Base-by-base conservation (phyloP, 169 alveolate genomes). In the Cryptosporidium baileyi region DNA sequence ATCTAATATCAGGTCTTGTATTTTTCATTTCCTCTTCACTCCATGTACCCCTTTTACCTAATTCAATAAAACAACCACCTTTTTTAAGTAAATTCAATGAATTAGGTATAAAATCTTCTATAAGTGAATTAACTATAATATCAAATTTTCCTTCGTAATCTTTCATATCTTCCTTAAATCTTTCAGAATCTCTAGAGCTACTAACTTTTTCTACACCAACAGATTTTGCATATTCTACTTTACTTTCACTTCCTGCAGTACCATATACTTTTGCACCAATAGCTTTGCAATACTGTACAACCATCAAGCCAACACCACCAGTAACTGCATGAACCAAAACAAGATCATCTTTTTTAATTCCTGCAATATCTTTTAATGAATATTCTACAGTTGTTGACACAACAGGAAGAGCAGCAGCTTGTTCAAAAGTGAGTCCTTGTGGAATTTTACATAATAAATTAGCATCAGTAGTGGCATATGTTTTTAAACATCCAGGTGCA, bases 301-400 rank as follows among this genome's bases (percentile, higher is more conserved):
- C 92, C 32, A 80, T 88, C 17, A 91, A 41, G 8, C 94, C 94
- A 15, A 91, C 92, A 19, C 94, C 94, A 19, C 94, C 94, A 1
- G 94, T 82, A 1, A 63, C 92, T 1, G 94, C 92, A 44, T 91
- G 94, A 41, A 89, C 59, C 40, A 91, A 63, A 26, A 91, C 19
- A 22, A 44, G 9, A 34, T 51, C 80, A 11, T n/a, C 40, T 43
- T 22, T 47, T 60, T 51, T 47, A 63, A 63, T 63, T 13, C 61
- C 61, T 24, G 28, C 80, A 19, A 63, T 45, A 24, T 63, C 80
- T 19, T 30, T 63, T 28, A 63, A 52, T 41, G 90, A 82, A 41
- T 60, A 61, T 36, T 89, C 92, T n/a, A 91, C 92, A 0, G 94
- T 91, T n/a, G 88, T 60, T 22, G 81, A 81, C 41, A 89, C 90